Base-by-base conservation (phyloP, 2,329 filamentous ascomycete species). In the Cordyceps fumosorosea region DNA sequence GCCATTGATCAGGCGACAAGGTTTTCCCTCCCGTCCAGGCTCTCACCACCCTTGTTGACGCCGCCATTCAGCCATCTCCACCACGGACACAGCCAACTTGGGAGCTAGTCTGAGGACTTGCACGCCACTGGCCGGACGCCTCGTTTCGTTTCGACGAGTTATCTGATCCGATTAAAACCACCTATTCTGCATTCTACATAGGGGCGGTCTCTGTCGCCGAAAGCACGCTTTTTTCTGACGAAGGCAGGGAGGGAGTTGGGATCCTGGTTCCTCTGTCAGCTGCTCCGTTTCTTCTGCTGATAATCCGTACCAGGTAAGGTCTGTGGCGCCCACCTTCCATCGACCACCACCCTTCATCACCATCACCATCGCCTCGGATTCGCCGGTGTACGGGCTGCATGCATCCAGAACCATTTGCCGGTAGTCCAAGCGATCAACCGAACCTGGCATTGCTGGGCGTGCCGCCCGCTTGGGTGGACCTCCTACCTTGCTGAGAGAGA, bases 91-190 rank as follows among this genome's bases (percentile, higher is more conserved):
- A 16, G 11, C 24, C 3, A 20, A 51, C 8, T 37, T 6, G 47
- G 22, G 7, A 50, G 14, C 5, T 53, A 60, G 57, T 52, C 32
- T 18, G 20, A 52, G 29, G 12, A 4, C 42, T n/a, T 44, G 12
- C 34, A 24, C 45, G 45, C 45, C 45, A 48, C 57, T 18, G 6
- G 24, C 34, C 18, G 40, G 8, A 37, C 57, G 57, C 48, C 57
- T 29, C 45, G 56, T 58, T 58, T 53, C 12, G 50, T 52, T 52
- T 53, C 48, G 34, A 59, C 50, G 11, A 55, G 29, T 61, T 48
- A 61, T 61, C 58, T 61, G 58, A 61, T 61, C 58, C 16, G 40
- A 61, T 53, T 18, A 42, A 44, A 56, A 26, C n/a, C 18, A 44
- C 16, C 6, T 44, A 40, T 40, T 37, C 11, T 11, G 5, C 34